Conservation (phyloP, 2,329 filamentous ascomycete species). For the Scedosporium apiospermum region DNA sequence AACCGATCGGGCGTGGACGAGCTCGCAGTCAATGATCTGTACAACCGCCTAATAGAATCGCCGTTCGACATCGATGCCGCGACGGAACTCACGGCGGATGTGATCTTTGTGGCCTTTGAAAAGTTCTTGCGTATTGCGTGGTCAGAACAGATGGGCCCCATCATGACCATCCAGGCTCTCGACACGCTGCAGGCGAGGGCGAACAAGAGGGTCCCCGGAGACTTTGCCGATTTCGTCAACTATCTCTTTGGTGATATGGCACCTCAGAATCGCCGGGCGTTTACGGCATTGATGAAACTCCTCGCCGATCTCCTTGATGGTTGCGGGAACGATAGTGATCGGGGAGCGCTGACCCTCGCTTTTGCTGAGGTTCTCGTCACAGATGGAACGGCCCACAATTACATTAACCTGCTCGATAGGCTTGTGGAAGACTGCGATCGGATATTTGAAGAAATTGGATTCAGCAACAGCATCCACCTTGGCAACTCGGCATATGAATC, state of each 20-base stretch:
- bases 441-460: constrained; percentile 61
- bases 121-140: constrained; percentile 85
- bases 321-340: constrained; percentile 82
- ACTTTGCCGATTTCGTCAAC: constrained; percentile 62
- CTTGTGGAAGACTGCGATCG: constrained; percentile 83
- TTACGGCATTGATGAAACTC: constrained; percentile 75
- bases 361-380: constrained; percentile 81
- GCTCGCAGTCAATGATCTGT: constrained; percentile 76
- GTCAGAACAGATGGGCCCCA: constrained; percentile 77
- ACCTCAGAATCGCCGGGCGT: constrained; percentile 64
- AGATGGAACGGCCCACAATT: constrained; percentile 67
- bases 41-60: constrained; percentile 78
- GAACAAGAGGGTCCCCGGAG: constrained; percentile 57
- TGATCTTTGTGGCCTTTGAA: constrained; percentile 85
- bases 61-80: constrained; percentile 69
- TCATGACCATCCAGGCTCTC: constrained; percentile 64
- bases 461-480: constrained; percentile 28
- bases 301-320: constrained; percentile 81
- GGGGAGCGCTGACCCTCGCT: constrained; percentile 76
- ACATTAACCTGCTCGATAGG: constrained; percentile 80
- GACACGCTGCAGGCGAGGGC: constrained; percentile 63
- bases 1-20: constrained; percentile 63
- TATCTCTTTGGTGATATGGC: constrained; percentile 57
- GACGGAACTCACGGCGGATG: constrained; percentile 67
- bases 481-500: constrained; percentile 43